Evolutionary conservation across 768 basidiomycete genomes (phyloP).

Genomic region (Pleurotus cornucopiae): DNA sequence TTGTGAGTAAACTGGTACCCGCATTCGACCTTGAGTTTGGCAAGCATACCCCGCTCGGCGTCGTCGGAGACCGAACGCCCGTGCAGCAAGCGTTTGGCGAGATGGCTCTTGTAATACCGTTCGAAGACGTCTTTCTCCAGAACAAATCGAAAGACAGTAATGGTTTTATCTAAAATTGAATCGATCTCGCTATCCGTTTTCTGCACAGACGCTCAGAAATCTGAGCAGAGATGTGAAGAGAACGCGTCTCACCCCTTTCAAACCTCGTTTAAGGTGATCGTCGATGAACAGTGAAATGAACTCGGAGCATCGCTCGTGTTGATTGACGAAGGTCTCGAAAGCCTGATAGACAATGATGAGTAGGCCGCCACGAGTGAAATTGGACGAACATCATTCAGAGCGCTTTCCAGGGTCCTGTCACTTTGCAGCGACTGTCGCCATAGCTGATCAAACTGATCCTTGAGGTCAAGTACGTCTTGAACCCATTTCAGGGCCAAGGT

Average conservation of each 20-base stretch:
- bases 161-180: slow-evolving; percentile 87
- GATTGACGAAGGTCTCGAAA: slow-evolving; percentile 88
- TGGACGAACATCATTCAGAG: slow-evolving; percentile 72
- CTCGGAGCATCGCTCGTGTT: slow-evolving; percentile 83
- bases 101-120: slow-evolving; percentile 93
- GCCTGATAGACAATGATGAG: slow-evolving; percentile 47
- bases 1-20: slow-evolving; percentile 97
- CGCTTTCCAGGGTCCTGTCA: slow-evolving; percentile 75
- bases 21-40: slow-evolving; percentile 95
- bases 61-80: slow-evolving; percentile 93
- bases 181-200: slow-evolving; percentile 96
- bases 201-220: slow-evolving; percentile 34
- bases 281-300: slow-evolving; percentile 97
- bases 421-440: slow-evolving; percentile 67
- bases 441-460: slow-evolving; percentile 83
- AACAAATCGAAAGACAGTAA: slow-evolving; percentile 91
- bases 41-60: slow-evolving; percentile 95
- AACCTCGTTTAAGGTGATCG: slow-evolving; percentile 89
- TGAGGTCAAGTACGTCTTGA: slow-evolving; percentile 82
- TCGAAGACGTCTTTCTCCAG: slow-evolving; percentile 97
- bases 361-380: background rate
- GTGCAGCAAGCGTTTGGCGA: slow-evolving; percentile 86
- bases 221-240: background rate
- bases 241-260: slow-evolving; percentile 76
- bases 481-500: slow-evolving; percentile 86